Percentiles rank a stretch among this genome's conserved stretches.
These are phyloP conservation scores for Lactifluus piperatus DNA, from an alignment of 768 basidiomycete genomes.

Conservation along the genomic window DNA sequence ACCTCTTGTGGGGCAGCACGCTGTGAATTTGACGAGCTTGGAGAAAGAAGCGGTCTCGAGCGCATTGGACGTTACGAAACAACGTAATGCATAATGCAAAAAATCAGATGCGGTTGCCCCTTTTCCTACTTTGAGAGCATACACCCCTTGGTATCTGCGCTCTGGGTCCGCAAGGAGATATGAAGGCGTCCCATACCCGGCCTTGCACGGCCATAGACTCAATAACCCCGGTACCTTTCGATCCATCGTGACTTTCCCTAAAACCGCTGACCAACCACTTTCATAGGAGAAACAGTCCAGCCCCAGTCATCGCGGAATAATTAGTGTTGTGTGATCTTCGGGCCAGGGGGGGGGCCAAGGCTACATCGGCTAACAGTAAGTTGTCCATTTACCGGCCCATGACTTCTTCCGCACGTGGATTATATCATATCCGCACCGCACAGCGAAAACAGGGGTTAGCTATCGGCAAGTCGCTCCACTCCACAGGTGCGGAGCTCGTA, in stretches of 20 bases:
- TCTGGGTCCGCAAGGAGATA: conserved; percentile 4
- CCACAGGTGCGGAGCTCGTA: too few relatives aligned
- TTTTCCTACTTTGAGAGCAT: not conserved
- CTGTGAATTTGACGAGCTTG: not conserved
- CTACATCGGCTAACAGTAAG: not conserved
- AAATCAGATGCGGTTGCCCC: not conserved
- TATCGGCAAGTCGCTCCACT: not conserved
- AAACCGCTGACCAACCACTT: not conserved
- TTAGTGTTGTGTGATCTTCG: too few relatives aligned
- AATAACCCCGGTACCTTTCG: not conserved
- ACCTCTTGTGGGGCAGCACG: not conserved
- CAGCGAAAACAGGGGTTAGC: not conserved
- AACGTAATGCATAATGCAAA: conserved; percentile 10
- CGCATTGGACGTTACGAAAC: not conserved
- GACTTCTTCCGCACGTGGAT: not conserved
- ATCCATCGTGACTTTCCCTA: not conserved
- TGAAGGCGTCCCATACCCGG: not conserved
- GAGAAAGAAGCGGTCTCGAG: not conserved
- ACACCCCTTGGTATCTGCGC: not conserved
- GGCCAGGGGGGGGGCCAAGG: too few relatives aligned
- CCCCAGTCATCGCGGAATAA: too few relatives aligned
- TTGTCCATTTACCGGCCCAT: not conserved
- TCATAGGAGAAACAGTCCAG: too few relatives aligned
- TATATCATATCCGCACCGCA: not conserved
- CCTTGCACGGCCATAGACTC: not conserved